Evolutionary conservation across 495 filamentous ascomycete species (phyloP), one percentile per base, ranked within the genome.

Genomic region (Aspergillus ostianus): DNA sequence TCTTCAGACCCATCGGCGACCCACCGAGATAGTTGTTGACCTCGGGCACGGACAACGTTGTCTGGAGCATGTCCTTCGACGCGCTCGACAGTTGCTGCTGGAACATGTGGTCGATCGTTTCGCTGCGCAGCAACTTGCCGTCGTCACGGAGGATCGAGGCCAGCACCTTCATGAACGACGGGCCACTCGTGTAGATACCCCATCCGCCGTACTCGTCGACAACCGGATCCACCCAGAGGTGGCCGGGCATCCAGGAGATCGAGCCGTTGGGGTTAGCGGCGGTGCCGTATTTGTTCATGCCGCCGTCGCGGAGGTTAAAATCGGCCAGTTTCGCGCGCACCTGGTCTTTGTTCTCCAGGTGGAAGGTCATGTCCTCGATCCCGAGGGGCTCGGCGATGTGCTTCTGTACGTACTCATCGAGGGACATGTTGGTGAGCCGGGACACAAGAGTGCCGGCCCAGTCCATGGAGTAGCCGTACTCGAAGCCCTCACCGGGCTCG

Each of bases 401-500:
- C 55, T 55, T 58, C 23, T 68, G 56, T 65, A 82, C 70, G 61
- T 74, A 78, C 4, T 74, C 62, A 21, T 75, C 76, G 20, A 82
- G 65, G 6, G 58, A 70, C 26, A 55, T 29, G 4, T 66, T 64
- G 47, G 63, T 75, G 6, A 75, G 66, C 4, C 69, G 63, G 19
- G 73, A 67, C 41, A 81, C 59, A 13, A 76, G 49, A 23, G 67
- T 60, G 12, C 79, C 74, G 0, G 74, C 75, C 77, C 78, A 81
- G 62, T 82, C 78, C 3, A 78, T 59, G 12, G 72, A 64, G 8
- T 59, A 57, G 18, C 77, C 69, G 56, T 82, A 83, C 10, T 55
- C 55, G 78, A 69, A 83, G 26, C 61, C 63, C 19, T 69, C 68
- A 3, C 79, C 80, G 3, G 78, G 79, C 46, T 79, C 72, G 58